These are phyloP conservation scores for Aurantiochytrium sp. DNA, from an alignment of 108 stramenopile species.

Conservation along the genomic window DNA sequence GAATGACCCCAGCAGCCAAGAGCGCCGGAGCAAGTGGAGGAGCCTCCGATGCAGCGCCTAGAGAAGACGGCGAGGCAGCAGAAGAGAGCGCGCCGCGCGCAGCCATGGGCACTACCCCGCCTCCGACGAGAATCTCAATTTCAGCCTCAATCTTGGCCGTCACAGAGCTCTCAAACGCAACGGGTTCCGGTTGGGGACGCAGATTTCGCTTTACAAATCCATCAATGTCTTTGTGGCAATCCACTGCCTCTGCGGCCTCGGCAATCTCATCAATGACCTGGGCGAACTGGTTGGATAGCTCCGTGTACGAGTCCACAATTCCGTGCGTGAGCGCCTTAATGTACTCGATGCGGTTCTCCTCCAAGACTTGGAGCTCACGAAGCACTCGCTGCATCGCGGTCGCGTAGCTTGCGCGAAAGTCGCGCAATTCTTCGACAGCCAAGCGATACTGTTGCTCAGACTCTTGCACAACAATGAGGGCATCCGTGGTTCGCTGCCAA, in stretches of 20 bases:
- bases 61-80: background rate
- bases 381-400: background rate
- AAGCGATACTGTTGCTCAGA: background rate
- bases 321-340: background rate
- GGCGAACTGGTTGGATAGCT: background rate
- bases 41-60: too few species aligned
- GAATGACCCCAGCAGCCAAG: too few species aligned
- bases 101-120: background rate
- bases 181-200: background rate
- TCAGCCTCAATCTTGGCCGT: background rate
- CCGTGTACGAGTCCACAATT: background rate
- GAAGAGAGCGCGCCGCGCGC: background rate
- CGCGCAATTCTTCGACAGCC: background rate
- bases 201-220: background rate
- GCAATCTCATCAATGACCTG: background rate
- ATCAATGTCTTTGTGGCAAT: background rate
- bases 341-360: background rate
- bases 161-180: background rate
- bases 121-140: background rate
- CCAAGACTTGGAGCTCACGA: background rate
- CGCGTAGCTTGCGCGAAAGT: background rate
- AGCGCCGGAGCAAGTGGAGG: too few species aligned
- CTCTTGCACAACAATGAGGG: background rate
- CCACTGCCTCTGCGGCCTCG: background rate
- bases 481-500: background rate